These are phyloP conservation scores for Aureobasidium pullulans DNA, from an alignment of 2,329 filamentous ascomycete genomes.

Conservation along the genomic window DNA sequence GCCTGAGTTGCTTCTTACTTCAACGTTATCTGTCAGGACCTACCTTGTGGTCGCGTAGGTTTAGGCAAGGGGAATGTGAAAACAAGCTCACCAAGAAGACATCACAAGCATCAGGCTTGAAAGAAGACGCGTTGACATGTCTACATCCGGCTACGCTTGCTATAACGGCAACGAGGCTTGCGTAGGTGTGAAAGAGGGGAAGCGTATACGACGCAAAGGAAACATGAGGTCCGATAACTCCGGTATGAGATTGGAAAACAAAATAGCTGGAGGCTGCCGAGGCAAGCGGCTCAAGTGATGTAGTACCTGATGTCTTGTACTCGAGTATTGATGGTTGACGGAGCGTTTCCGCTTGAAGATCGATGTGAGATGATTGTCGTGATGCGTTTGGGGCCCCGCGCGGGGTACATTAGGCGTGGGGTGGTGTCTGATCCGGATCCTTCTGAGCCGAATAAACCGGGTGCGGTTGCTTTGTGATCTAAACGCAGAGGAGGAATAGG, in stretches of 20 bases:
- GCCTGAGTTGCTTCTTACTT: neutral
- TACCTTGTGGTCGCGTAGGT: neutral
- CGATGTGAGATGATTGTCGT: slow-evolving; percentile 1
- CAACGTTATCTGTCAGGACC: neutral
- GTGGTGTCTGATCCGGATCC: neutral
- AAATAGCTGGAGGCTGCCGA: neutral
- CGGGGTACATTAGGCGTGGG: slow-evolving; percentile 3
- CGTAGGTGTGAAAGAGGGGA: slow-evolving; percentile 2
- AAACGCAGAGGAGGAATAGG: neutral
- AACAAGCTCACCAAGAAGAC: slow-evolving; percentile 3
- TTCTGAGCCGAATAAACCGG: neutral
- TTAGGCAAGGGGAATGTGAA: neutral
- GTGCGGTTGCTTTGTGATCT: neutral
- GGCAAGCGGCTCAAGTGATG: neutral
- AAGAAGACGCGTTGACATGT: neutral
- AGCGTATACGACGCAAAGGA: neutral
- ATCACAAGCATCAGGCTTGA: neutral
- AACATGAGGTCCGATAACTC: neutral
- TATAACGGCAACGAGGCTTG: neutral
- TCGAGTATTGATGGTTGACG: neutral
- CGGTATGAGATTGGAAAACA: neutral
- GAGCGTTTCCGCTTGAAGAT: neutral
- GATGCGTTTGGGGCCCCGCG: neutral
- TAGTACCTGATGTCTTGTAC: neutral
- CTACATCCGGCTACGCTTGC: neutral